Evolutionary conservation across 1,284 basidiomycete genomes (phyloP).

Genomic region (Fomitopsis betulina): DNA sequence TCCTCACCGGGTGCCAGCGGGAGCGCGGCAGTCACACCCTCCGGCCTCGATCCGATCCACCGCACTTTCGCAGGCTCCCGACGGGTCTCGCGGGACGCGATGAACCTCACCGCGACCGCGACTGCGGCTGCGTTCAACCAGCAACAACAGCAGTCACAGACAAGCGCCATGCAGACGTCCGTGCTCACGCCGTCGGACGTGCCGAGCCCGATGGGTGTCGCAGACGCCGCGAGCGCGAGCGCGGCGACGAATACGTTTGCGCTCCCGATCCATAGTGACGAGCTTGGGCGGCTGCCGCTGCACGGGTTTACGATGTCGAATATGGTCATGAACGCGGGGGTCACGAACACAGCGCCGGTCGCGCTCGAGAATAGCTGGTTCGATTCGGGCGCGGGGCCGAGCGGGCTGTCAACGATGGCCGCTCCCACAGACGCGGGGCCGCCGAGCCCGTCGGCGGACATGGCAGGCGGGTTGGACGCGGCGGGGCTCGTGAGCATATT

Average conservation of each 20-base stretch:
- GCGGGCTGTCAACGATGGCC: neutral
- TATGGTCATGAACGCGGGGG: neutral
- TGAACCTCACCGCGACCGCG: slow-evolving; percentile 7
- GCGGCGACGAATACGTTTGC: slow-evolving; percentile 10
- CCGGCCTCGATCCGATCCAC: slow-evolving; percentile 9
- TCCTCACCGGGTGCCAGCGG: slow-evolving; percentile 2
- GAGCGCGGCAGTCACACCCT: neutral
- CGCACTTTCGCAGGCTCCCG: slow-evolving; percentile 30
- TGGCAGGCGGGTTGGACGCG: neutral
- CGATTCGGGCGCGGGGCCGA: neutral
- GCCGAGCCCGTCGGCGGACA: neutral
- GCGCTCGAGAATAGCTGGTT: neutral
- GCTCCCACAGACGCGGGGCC: neutral
- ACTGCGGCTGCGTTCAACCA: slow-evolving; percentile 8
- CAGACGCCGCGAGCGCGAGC: neutral
- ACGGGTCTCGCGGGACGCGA: slow-evolving; percentile 23
- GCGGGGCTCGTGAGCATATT: slow-evolving; percentile 2
- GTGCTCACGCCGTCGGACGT: neutral
- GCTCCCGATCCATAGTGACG: slow-evolving; percentile 56
- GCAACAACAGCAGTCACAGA: too few relatives aligned
- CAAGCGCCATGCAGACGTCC: slow-evolving; percentile 9
- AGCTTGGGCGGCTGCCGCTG: slow-evolving; percentile 52
- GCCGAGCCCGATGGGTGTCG: neutral
- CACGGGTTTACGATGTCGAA: slow-evolving; percentile 24
- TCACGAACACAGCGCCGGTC: neutral